Evolutionary conservation across 164 flowering plant genomes (phyloP).

Genomic region (Stephania japonica): DNA sequence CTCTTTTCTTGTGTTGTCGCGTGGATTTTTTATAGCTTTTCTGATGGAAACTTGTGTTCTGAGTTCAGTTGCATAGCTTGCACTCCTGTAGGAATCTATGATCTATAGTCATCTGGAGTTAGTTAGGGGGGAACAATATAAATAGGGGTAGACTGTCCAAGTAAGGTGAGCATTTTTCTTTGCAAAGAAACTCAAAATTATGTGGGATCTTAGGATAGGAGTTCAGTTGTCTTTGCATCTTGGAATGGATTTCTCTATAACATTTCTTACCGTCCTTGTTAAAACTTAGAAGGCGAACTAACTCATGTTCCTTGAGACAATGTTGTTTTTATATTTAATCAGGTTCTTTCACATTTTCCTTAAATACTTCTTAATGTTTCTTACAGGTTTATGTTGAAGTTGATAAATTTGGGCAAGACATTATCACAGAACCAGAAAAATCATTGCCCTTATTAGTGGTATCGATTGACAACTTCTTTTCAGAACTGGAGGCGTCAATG

Average conservation of each 20-base stretch:
- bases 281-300: too few species aligned
- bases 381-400: constrained; percentile 67
- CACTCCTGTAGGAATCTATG: too few species aligned
- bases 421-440: constrained; percentile 53
- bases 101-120: too few species aligned
- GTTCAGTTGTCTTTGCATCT: neutral
- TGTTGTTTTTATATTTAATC: neutral
- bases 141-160: too few species aligned
- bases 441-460: constrained; percentile 50
- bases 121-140: too few species aligned
- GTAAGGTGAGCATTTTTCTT: too few species aligned
- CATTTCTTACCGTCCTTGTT: neutral
- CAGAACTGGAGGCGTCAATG: constrained; percentile 59
- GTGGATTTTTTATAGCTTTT: too few species aligned
- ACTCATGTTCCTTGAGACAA: neutral
- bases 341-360: neutral
- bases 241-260: neutral
- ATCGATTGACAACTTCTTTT: constrained; percentile 53
- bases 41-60: too few species aligned
- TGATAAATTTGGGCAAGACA: constrained; percentile 55
- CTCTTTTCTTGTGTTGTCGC: too few species aligned
- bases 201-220: too few species aligned
- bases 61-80: neutral
- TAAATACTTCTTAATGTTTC: constrained; percentile 7
- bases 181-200: too few species aligned